These are phyloP conservation scores for Gyrodon lividus DNA, from an alignment of 768 basidiomycete species.

Conservation along the genomic window DNA sequence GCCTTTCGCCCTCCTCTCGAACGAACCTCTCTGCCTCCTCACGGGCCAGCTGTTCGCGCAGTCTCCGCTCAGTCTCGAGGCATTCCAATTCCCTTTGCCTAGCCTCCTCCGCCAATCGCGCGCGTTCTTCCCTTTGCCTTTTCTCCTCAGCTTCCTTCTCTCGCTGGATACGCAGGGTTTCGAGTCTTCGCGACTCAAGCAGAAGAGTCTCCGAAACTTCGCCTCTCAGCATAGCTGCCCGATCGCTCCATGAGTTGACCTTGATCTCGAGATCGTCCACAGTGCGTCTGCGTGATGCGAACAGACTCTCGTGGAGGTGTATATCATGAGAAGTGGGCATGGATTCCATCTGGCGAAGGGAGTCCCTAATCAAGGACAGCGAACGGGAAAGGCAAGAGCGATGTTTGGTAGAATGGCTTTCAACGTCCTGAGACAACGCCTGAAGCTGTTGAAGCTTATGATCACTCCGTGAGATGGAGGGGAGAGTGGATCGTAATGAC, in stretches of 20 bases:
- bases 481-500: conserved; percentile 37
- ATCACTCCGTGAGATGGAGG: conserved; percentile 23
- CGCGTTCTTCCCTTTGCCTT: conserved; percentile 14
- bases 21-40: conserved; percentile 30
- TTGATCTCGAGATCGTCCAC: conserved; percentile 52
- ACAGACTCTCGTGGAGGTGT: conserved; percentile 46
- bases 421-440: conserved; percentile 36
- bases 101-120: conserved; percentile 36
- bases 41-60: conserved; percentile 28
- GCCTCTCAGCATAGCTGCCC: conserved; percentile 27
- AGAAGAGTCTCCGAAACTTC: conserved; percentile 41
- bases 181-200: conserved; percentile 41
- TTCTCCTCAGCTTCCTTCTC: conserved; percentile 28
- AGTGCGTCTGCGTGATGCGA: conserved; percentile 46
- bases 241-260: conserved; percentile 49
- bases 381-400: conserved; percentile 43
- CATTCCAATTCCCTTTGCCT: conserved; percentile 36
- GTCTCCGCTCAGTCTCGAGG: conserved; percentile 23
- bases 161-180: conserved; percentile 34
- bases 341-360: conserved; percentile 56
- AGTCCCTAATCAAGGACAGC: conserved; percentile 52
- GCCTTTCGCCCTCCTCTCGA: conserved; percentile 1
- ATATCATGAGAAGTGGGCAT: conserved; percentile 42
- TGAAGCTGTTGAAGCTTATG: conserved; percentile 38
- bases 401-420: conserved; percentile 34